Evolutionary conservation across 1,284 basidiomycete species (phyloP), one percentile per base, ranked within the genome.

Genomic region (Meira miltonrushii): DNA sequence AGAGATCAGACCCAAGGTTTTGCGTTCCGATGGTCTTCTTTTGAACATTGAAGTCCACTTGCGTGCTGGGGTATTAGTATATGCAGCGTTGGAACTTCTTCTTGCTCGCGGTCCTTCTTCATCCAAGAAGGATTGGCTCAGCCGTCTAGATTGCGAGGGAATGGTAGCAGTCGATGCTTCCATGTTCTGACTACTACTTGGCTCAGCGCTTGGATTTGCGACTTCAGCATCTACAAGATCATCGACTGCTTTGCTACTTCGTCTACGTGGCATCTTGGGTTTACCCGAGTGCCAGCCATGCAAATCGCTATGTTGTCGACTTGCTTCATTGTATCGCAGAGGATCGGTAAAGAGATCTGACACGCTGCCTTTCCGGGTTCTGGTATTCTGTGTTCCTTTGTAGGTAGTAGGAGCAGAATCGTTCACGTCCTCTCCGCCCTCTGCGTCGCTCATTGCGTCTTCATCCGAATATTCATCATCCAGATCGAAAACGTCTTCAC

Each of bases 401-500:
- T 39, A 57, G 2, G 67, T 69, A 3, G 56, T 58, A 3, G 28
- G 49, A n/a, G 56, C 28, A 3, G 52, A 55, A 6, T 57, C 49
- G 21, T 17, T 57, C 1, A 21, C 12, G 12, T n/a, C 17, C 11
- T 57, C 55, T 5, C 57, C 38, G 38, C 55, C 56, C 19, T 60
- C 60, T 25, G 60, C 62, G 17, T 64, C 60, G 5, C 50, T 33
- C 11, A 33, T 33, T 28, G 55, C 41, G 37, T 57, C 59, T 37
- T 41, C 39, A 28, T 50, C 38, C 50, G 61, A 58, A 73, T 64
- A 1, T 15, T 72, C 75, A 50, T 75, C 74, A 33, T 83, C 83
- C 39, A 84, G 84, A 17, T 84, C 84, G 12, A 85, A 85, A 10
- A 87, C 87, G 13, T 83, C 85, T 10, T 74, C 67, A 15, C 64